Evolutionary conservation across 2,329 filamentous ascomycete genomes (phyloP).

Genomic region (Elsinoe fawcettii): DNA sequence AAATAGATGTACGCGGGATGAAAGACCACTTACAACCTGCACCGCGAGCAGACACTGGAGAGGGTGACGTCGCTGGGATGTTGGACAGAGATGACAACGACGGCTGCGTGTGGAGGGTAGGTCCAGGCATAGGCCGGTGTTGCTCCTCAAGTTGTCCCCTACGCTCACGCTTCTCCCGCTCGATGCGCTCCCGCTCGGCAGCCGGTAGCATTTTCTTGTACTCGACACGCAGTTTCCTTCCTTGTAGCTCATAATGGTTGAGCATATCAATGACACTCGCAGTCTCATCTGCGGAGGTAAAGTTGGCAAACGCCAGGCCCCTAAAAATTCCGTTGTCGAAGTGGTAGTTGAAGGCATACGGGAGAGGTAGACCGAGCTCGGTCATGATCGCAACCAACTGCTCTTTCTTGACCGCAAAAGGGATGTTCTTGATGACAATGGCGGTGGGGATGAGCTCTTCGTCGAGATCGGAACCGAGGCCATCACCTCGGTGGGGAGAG

Average conservation of each 20-base stretch:
- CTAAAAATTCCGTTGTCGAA: conserved; percentile 97
- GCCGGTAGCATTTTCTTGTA: conserved; percentile 99
- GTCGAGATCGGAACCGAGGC: conserved; percentile 47
- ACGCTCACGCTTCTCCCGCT: conserved; percentile 92
- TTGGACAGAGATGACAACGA: conserved; percentile 72
- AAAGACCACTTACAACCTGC: conserved; percentile 35
- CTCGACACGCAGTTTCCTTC: conserved; percentile 87
- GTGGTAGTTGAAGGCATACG: conserved; percentile 99
- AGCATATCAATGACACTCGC: conserved; percentile 84
- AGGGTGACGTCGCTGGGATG: conserved; percentile 56
- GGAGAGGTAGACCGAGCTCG: conserved; percentile 83
- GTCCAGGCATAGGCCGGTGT: conserved; percentile 62
- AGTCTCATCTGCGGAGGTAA: conserved; percentile 91
- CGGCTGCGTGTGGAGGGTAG: conserved; percentile 70
- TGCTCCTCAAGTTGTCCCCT: conserved; percentile 95
- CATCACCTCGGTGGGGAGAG: conserved; percentile 37
- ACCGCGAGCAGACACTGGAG: conserved; percentile 55
- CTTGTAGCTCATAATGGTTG: conserved; percentile 93
- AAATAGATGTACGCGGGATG: not conserved
- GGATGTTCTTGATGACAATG: conserved; percentile 99
- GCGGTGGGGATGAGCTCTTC: conserved; percentile 96
- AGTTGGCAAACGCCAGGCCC: conserved; percentile 94
- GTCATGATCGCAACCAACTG: conserved; percentile 90
- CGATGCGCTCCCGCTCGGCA: conserved; percentile 88
- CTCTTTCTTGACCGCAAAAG: conserved; percentile 96